Evolutionary conservation across 1,284 basidiomycete species (phyloP).

Genomic region (Fomitopsis palustris): DNA sequence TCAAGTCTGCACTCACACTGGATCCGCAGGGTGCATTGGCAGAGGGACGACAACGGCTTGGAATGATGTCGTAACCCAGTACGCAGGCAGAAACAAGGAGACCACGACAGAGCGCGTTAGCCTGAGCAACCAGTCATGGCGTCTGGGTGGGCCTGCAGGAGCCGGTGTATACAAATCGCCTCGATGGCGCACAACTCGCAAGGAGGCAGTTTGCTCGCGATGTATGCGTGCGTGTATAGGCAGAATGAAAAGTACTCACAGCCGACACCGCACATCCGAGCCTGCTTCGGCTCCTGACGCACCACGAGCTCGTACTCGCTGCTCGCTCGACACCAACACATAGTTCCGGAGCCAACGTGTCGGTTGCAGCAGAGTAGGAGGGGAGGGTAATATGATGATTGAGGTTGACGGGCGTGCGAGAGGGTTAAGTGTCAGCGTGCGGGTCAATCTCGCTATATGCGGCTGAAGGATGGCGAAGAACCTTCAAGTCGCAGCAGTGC

Average conservation of each 20-base stretch:
- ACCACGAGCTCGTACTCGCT: constrained; percentile 84
- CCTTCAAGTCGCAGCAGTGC: not conserved
- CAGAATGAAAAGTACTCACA: constrained; percentile 53
- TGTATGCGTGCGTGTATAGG: constrained; percentile 7
- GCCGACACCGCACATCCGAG: constrained; percentile 90
- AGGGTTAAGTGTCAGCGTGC: constrained; percentile 4
- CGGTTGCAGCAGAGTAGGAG: not conserved
- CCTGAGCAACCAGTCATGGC: not conserved
- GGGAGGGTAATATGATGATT: constrained; percentile 1
- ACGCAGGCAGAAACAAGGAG: not conserved
- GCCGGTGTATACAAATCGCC: too few relatives aligned
- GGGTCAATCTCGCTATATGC: not conserved
- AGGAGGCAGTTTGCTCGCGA: too few relatives aligned
- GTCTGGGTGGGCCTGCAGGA: too few relatives aligned
- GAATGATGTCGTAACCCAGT: constrained; percentile 2
- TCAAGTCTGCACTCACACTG: not conserved
- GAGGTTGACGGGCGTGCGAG: constrained; percentile 8
- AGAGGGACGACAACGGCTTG: not conserved
- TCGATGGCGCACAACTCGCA: too few relatives aligned
- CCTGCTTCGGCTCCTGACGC: constrained; percentile 87
- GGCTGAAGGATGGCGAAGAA: constrained; percentile 1
- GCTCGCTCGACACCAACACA: constrained; percentile 27
- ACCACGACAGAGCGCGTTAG: too few relatives aligned
- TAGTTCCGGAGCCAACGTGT: constrained; percentile 4
- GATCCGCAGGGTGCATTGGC: too few relatives aligned